Percentiles rank a stretch among this genome's conserved stretches.
Evolutionary conservation across 2,329 filamentous ascomycete genomes (phyloP).

Genomic region (Daldinia sp.): DNA sequence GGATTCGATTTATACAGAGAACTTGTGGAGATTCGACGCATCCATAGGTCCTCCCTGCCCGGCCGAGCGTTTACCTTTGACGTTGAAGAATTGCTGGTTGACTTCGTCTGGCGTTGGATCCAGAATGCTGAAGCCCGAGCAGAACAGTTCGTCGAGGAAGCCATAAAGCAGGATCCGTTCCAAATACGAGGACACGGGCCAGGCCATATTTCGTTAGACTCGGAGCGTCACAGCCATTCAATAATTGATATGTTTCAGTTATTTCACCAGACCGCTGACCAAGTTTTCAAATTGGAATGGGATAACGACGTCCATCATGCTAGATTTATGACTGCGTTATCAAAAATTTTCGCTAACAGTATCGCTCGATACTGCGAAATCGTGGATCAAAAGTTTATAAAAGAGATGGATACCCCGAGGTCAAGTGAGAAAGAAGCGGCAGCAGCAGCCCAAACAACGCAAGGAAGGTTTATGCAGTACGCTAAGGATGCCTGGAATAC

Average conservation of each 20-base stretch:
- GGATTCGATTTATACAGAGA: conserved; percentile 94
- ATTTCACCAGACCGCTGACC: conserved; percentile 90
- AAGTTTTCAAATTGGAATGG: conserved; percentile 88
- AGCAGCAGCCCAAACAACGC: conserved; percentile 77
- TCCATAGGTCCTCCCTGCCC: conserved; percentile 79
- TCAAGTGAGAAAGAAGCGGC: conserved; percentile 79
- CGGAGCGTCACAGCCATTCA: conserved; percentile 90
- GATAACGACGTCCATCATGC: conserved; percentile 92
- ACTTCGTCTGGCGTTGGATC: conserved; percentile 98
- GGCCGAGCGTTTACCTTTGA: conserved; percentile 82
- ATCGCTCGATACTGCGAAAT: conserved; percentile 91
- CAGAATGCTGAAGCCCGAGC: conserved; percentile 80
- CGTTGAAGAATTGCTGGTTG: conserved; percentile 83
- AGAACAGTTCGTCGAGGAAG: conserved; percentile 84
- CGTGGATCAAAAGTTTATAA: conserved; percentile 83
- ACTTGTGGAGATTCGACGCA: conserved; percentile 81
- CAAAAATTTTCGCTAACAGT: conserved; percentile 83
- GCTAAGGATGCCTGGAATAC: conserved; percentile 93
- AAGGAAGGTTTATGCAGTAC: conserved; percentile 92
- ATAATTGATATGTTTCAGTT: conserved; percentile 92
- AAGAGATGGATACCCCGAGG: conserved; percentile 91
- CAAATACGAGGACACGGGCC: conserved; percentile 72
- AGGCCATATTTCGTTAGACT: conserved; percentile 72
- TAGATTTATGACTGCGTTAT: conserved; percentile 94
- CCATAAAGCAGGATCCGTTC: conserved; percentile 90